Evolutionary conservation across 371 early-diverging fungal genomes (phyloP), one percentile per base, ranked within the genome.

Genomic region (Batkoa obscura): DNA sequence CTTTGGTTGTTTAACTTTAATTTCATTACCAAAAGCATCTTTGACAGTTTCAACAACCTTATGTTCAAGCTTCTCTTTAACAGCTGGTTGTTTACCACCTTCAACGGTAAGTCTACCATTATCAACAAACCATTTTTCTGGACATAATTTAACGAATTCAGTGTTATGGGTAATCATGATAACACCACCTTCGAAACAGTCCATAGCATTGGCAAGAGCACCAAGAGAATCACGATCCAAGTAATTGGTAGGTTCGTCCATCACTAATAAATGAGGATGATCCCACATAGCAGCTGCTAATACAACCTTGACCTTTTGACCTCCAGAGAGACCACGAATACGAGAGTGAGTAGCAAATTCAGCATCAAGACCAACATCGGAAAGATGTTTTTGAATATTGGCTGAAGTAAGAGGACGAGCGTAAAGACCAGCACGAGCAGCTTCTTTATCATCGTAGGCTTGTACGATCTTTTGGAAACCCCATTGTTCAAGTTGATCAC

Each of bases 161-260:
- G 78, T 70, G 68, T 83, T 79, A 71, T 86, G 84, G 57, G 81
- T 78, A 61, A 83, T 78, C 64, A 83, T 81, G 35, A 84, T 76
- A 34, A 86, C 81, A 65, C 78, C 82, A 51, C 86, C 86, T 57
- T 79, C 76, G 63, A 73, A 86, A 57, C 73, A 75, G 50, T 71
- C 65, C 61, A 86, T 68, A 36, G 81, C 81, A 50, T 68, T 68
- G 30, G 77, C 75, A 56, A 86, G 64, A 36, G 83, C 83, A 60
- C 82, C 81, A 37, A 86, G 75, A 39, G 79, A 80, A 59, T 83
- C 82, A 57, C 82, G 78, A 69, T 82, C 83, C 69, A 84, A 67
- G 66, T 85, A 84, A 63, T 84, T 84, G 67, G 87, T 89, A 60
- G 89, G 89, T 69, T 90, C 89, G 68, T 92, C 90, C 58, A 88